phyloP scores from a whole-genome alignment of 2,329 filamentous ascomycete genomes.

The Hirsutella minnesotensis region DNA sequence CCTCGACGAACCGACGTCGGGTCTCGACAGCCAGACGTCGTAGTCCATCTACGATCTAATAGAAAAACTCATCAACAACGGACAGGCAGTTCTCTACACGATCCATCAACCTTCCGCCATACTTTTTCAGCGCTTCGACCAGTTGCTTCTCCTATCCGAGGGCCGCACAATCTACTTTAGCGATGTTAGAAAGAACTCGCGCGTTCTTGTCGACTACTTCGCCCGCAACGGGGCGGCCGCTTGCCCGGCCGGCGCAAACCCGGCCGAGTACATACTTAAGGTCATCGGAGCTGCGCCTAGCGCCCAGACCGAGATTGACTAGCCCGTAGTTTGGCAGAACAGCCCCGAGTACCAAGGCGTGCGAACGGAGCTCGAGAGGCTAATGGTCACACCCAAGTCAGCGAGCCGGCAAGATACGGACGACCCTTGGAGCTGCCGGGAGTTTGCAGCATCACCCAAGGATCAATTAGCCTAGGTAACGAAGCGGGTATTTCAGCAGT shows the following conservation, averaged over 20 bases:
- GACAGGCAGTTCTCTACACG: constrained; percentile 36
- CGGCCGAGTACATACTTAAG: constrained; percentile 55
- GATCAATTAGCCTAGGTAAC: too few relatives aligned
- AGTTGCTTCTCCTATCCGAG: constrained; percentile 42
- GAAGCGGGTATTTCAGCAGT: too few relatives aligned
- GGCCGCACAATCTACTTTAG: constrained; percentile 35
- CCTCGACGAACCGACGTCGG: constrained; percentile 41
- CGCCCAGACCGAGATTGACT: too few relatives aligned
- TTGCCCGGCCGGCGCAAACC: constrained; percentile 43
- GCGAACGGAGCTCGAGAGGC: too few relatives aligned
- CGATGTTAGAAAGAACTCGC: constrained; percentile 32
- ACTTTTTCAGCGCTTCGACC: constrained; percentile 38
- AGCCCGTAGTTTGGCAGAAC: too few relatives aligned
- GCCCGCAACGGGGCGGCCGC: constrained; percentile 43
- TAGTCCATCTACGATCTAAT: constrained; percentile 63
- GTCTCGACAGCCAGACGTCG: constrained; percentile 45
- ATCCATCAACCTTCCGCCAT: constrained; percentile 35
- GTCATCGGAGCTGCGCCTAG: too few relatives aligned
- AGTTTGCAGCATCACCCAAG: too few relatives aligned
- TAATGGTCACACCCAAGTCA: too few relatives aligned
- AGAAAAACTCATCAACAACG: constrained; percentile 44
- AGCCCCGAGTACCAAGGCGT: too few relatives aligned
- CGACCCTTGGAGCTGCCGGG: too few relatives aligned
- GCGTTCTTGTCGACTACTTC: constrained; percentile 43
- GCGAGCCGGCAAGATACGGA: too few relatives aligned